phyloP scores from a whole-genome alignment of 495 filamentous ascomycete species.

The Haplographium delicatum region DNA sequence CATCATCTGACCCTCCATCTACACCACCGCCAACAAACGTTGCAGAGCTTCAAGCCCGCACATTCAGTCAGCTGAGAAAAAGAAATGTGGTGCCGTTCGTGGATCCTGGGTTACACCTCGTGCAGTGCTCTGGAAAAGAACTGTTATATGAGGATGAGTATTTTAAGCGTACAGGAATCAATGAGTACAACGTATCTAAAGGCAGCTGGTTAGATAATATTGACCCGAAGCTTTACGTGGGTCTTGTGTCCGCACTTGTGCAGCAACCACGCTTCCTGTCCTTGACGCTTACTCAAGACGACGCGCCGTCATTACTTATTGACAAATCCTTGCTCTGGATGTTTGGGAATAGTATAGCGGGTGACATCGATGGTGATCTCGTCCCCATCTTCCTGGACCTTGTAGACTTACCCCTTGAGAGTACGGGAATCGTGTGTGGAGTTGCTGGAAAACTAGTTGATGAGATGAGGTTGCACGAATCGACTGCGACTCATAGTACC shows the following conservation, averaged over 20 bases:
- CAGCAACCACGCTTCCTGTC: constrained; percentile 75
- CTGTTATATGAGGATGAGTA: constrained; percentile 27
- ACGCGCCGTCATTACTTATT: constrained; percentile 77
- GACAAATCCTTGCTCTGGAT: constrained; percentile 66
- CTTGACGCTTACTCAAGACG: constrained; percentile 76
- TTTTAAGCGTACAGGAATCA: constrained; percentile 23
- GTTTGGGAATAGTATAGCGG: constrained; percentile 67
- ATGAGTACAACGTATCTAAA: constrained; percentile 26
- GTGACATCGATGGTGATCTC: constrained; percentile 71
- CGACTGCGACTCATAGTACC: constrained; percentile 37
- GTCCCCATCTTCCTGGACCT: constrained; percentile 90
- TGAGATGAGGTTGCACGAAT: constrained; percentile 32
- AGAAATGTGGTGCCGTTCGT: constrained; percentile 70
- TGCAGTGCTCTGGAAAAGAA: constrained; percentile 72
- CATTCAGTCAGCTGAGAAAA: constrained; percentile 70
- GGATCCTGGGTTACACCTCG: constrained; percentile 60
- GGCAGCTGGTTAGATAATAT: constrained; percentile 44
- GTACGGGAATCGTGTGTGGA: constrained; percentile 89
- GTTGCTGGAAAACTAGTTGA: constrained; percentile 74
- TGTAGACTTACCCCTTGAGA: constrained; percentile 73
- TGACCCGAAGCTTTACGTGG: constrained; percentile 61
- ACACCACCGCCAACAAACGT: constrained; percentile 75
- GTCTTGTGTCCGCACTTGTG: constrained; percentile 63
- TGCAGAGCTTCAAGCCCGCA: constrained; percentile 73
- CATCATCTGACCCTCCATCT: constrained; percentile 46